Conservation (phyloP, 2,329 filamentous ascomycete genomes). For the Ramularia endophylla region DNA sequence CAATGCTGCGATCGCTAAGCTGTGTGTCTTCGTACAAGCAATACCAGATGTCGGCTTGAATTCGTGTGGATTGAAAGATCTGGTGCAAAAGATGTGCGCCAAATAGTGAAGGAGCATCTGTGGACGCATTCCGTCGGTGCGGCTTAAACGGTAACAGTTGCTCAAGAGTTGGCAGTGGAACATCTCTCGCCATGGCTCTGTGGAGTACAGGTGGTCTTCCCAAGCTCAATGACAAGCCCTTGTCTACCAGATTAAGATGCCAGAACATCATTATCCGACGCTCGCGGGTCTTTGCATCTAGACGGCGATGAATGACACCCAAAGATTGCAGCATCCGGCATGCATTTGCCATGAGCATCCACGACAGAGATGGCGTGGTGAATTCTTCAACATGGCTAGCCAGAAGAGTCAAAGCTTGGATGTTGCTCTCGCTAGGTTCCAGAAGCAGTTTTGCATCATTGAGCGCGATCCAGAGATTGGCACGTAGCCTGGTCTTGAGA, state of each 20-base stretch:
- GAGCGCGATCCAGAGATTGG: slow-evolving; percentile 24
- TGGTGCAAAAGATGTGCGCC: slow-evolving; percentile 19
- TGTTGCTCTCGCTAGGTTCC: slow-evolving; percentile 18
- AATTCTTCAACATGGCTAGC: slow-evolving; percentile 21
- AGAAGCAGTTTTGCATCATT: slow-evolving; percentile 20
- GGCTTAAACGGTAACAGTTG: slow-evolving; percentile 15
- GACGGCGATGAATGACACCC: slow-evolving; percentile 14
- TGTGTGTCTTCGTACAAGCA: slow-evolving; percentile 11
- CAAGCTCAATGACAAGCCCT: slow-evolving; percentile 18
- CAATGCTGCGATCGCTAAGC: slow-evolving; percentile 1
- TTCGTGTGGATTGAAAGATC: slow-evolving; percentile 9
- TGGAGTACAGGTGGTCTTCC: slow-evolving; percentile 19
- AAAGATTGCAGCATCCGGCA: slow-evolving; percentile 22
- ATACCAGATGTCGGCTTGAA: slow-evolving; percentile 17
- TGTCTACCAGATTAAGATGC: slow-evolving; percentile 22
- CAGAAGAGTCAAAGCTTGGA: slow-evolving; percentile 20
- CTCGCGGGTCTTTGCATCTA: slow-evolving; percentile 13
- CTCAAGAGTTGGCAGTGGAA: slow-evolving; percentile 16
- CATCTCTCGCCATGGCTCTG: slow-evolving; percentile 11
- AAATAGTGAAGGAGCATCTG: slow-evolving; percentile 10
- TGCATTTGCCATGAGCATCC: slow-evolving; percentile 20
- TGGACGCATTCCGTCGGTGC: slow-evolving; percentile 1
- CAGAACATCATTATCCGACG: slow-evolving; percentile 20
- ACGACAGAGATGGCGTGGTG: slow-evolving; percentile 21
- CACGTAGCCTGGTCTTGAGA: slow-evolving; percentile 12